Evolutionary conservation across 768 basidiomycete species (phyloP).

Genomic region (Calocybe gangraenosa): DNA sequence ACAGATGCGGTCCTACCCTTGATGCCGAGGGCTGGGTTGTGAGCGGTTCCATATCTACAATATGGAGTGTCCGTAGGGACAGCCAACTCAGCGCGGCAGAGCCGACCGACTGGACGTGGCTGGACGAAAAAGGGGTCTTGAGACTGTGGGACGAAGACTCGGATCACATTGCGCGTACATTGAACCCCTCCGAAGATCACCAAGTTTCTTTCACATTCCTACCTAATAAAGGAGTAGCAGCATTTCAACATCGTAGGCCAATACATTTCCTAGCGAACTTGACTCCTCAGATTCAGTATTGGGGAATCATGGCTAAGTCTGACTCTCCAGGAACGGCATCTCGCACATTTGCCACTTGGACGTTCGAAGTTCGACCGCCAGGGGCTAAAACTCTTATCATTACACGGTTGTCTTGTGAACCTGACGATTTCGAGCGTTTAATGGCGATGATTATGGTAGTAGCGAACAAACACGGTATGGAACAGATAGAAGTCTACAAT

Average conservation of each 20-base stretch:
- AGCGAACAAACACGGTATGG: conserved; percentile 30
- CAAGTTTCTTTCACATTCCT: conserved; percentile 34
- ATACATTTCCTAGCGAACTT: conserved; percentile 19
- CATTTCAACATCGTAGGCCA: conserved; percentile 33
- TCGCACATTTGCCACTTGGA: conserved; percentile 39
- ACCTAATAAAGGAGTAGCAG: conserved; percentile 44
- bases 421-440: conserved; percentile 29
- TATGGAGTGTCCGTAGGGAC: conserved; percentile 29
- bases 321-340: background rate
- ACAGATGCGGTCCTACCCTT: conserved; percentile 29
- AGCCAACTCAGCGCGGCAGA: background rate
- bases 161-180: conserved; percentile 21
- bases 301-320: conserved; percentile 23
- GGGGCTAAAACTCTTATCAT: conserved; percentile 34
- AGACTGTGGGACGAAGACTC: conserved; percentile 38
- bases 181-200: background rate
- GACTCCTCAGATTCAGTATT: conserved; percentile 18
- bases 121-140: conserved; percentile 31
- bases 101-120: conserved; percentile 26
- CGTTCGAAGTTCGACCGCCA: conserved; percentile 30
- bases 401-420: conserved; percentile 33
- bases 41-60: conserved; percentile 30
- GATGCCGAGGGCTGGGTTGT: conserved; percentile 41
- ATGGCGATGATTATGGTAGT: conserved; percentile 28
- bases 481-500: conserved; percentile 45